Evolutionary conservation across 345 rosid genomes (phyloP).

Genomic region (Salix brachista): DNA sequence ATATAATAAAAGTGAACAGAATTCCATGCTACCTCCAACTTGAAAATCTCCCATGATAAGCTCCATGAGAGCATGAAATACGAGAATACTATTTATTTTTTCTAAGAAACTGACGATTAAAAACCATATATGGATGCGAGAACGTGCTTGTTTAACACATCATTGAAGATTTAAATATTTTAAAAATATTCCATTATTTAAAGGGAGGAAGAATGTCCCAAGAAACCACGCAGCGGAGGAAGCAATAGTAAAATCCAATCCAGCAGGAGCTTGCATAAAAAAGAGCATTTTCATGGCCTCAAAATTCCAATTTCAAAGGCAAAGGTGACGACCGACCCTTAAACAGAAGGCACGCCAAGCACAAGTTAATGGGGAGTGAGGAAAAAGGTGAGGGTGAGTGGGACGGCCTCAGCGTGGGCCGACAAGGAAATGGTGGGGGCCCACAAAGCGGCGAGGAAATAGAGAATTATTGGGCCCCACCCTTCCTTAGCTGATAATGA

Average conservation of each 20-base stretch:
- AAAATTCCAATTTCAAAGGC: too few relatives aligned
- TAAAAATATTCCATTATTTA: background rate
- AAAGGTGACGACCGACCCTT: background rate
- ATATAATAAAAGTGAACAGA: too few relatives aligned
- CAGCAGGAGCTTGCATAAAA: background rate
- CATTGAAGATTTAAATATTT: background rate
- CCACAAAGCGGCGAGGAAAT: constrained; percentile 38
- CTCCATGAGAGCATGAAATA: too few relatives aligned
- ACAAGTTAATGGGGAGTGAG: constrained; percentile 27
- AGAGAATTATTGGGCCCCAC: constrained; percentile 16
- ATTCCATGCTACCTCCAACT: too few relatives aligned
- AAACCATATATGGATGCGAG: background rate
- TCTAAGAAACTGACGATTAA: background rate
- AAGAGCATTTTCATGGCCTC: too few relatives aligned
- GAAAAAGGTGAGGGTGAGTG: constrained; percentile 16
- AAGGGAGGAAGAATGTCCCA: background rate
- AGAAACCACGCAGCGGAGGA: background rate
- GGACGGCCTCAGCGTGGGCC: constrained; percentile 44
- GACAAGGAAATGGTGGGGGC: constrained; percentile 35
- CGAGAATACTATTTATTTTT: too few relatives aligned
- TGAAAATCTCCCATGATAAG: too few relatives aligned
- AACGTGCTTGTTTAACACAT: background rate
- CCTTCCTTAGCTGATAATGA: background rate
- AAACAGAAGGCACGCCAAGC: constrained; percentile 28
- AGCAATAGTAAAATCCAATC: background rate